Evolutionary conservation across 257 asterid species (phyloP), one percentile per base, ranked within the genome.

Genomic region (Sherardia arvensis): DNA sequence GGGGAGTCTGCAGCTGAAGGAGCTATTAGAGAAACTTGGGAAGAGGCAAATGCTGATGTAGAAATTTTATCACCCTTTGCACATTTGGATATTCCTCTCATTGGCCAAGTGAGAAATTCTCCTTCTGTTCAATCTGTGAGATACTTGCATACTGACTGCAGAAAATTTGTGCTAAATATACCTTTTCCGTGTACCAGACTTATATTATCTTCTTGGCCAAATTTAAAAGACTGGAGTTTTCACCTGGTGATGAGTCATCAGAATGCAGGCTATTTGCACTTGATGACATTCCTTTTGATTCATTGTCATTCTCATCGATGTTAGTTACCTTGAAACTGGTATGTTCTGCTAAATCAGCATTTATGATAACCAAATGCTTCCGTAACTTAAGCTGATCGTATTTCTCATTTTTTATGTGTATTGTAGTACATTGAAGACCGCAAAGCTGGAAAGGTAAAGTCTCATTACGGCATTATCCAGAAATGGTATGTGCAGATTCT

Each of bases 1-100:
- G 99, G 97, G 8, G 99, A 89, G 67, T 87, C 99, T 51, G 87
- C 99, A 30, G 74, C 85, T 17, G 97, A 88, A 69, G 98, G 98
- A 29, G 98, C 98, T 63, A 78, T 61, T 65, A 73, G 98, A 70
- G 98, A 92, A 78, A 92, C 98, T n/a, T 75, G 85, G 87, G 98
- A 92, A 74, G 98, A 92, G 79, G 95, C 98, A 64, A 83, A 80
- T 74, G 97, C 97, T 43, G 91, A 89, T 69, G 97, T 89, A 15
- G 96, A 89, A 71, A 78, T 89, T 69, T 68, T 76, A 22, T 79
- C 96, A 12, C 95, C 95, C 9, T 92, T 89, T 77, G 85, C 91
- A 33, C 99, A 89, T 40, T 76, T 89, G 77, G 99, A 92, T 78
- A 85, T 92, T 73, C 97, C 98, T 71, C 97, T 85, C 36, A 92